These are phyloP conservation scores for Salix exigua DNA, from an alignment of 345 rosid species.

Conservation along the genomic window DNA sequence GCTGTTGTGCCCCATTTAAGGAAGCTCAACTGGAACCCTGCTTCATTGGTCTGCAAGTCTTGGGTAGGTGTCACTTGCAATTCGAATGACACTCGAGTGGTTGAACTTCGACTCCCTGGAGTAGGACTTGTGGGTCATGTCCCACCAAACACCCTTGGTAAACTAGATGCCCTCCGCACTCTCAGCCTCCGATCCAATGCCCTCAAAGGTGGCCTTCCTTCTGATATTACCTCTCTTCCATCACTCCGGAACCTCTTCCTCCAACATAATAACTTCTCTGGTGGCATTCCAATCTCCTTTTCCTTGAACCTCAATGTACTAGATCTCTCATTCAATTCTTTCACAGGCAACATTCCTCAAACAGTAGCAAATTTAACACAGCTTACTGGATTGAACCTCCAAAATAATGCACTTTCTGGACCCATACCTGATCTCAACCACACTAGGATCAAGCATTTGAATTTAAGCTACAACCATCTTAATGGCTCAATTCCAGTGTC, in stretches of 20 bases:
- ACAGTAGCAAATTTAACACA: slow-evolving; percentile 44
- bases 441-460: slow-evolving; percentile 46
- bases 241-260: slow-evolving; percentile 23
- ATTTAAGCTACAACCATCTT: slow-evolving; percentile 69
- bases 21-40: slow-evolving; percentile 57
- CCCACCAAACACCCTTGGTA: slow-evolving; percentile 31
- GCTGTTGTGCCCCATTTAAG: slow-evolving; percentile 53
- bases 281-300: slow-evolving; percentile 25
- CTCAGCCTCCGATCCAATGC: slow-evolving; percentile 31
- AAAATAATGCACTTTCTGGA: slow-evolving; percentile 58
- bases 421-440: slow-evolving; percentile 45
- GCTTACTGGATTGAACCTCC: slow-evolving; percentile 51
- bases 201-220: slow-evolving; percentile 26
- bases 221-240: slow-evolving; percentile 31
- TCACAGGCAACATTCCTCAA: slow-evolving; percentile 52
- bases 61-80: slow-evolving; percentile 37
- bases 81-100: slow-evolving; percentile 20
- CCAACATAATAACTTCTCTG: slow-evolving; percentile 29
- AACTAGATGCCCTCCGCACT: slow-evolving; percentile 28
- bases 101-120: slow-evolving; percentile 28
- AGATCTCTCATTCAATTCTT: slow-evolving; percentile 64
- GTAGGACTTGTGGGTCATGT: slow-evolving; percentile 28
- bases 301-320: slow-evolving; percentile 44
- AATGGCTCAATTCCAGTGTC: slow-evolving; percentile 62
- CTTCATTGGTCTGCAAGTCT: slow-evolving; percentile 49